A percentile compares a stretch with the other conserved stretches of the same genome.
Evolutionary conservation across 2,329 filamentous ascomycete species (phyloP).

Genomic region (Colletotrichum sp.): DNA sequence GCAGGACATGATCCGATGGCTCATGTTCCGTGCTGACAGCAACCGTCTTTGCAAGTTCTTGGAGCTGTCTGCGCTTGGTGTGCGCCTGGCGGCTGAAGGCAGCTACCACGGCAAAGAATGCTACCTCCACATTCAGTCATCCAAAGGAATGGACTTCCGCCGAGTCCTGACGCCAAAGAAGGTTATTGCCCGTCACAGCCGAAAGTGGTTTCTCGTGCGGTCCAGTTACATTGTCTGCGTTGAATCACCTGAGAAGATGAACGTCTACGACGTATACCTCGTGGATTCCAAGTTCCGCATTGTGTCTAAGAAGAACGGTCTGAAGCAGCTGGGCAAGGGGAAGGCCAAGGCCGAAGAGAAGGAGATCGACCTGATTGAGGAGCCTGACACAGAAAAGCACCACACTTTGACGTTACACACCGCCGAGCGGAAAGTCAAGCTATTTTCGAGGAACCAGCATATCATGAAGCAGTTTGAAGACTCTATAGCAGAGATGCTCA

Average conservation of each 20-base stretch:
- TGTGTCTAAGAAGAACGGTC: constrained; percentile 71
- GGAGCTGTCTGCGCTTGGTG: constrained; percentile 91
- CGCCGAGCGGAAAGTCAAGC: constrained; percentile 88
- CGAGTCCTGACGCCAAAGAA: constrained; percentile 79
- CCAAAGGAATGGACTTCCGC: constrained; percentile 86
- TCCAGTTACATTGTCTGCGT: constrained; percentile 98
- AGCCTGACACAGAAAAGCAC: constrained; percentile 60
- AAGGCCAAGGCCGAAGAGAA: constrained; percentile 62
- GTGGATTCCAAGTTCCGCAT: constrained; percentile 88
- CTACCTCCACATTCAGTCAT: constrained; percentile 88
- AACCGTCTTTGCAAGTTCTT: constrained; percentile 96
- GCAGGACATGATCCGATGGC: constrained; percentile 91
- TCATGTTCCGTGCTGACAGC: constrained; percentile 96
- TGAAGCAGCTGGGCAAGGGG: constrained; percentile 48
- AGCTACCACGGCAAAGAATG: constrained; percentile 99
- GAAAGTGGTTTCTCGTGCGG: constrained; percentile 97
- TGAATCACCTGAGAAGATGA: constrained; percentile 98
- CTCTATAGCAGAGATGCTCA: constrained; percentile 86
- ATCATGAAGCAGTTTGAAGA: constrained; percentile 92
- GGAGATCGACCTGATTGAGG: constrained; percentile 46
- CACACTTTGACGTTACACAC: constrained; percentile 90
- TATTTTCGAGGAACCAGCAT: constrained; percentile 89
- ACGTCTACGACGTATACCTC: constrained; percentile 98
- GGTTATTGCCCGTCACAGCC: constrained; percentile 81
- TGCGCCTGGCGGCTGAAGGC: constrained; percentile 91